Percentiles rank a stretch among this genome's conserved stretches.
Conservation (phyloP, 768 basidiomycete species). For the Cyclocybe aegerita region DNA sequence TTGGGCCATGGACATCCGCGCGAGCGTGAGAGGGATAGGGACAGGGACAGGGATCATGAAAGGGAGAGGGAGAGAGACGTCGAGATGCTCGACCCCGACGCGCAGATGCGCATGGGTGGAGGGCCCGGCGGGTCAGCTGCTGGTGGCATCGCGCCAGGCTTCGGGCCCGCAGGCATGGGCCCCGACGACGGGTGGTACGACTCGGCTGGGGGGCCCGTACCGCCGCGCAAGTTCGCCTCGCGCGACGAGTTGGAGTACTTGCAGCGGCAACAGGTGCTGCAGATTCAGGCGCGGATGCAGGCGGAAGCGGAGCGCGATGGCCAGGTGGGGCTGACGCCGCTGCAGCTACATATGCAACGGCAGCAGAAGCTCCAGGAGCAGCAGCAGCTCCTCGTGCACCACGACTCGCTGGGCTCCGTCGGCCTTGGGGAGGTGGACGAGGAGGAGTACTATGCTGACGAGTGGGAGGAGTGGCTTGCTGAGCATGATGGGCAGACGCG, state of each 20-base stretch:
- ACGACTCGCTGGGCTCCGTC: background rate
- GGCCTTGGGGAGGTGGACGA: background rate
- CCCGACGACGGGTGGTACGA: no score
- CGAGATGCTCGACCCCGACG: conserved; percentile 1
- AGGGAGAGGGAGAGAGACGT: conserved; percentile 1
- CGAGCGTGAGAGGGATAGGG: conserved; percentile 10
- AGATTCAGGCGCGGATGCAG: background rate
- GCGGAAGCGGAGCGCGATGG: background rate
- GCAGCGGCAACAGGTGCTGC: conserved; percentile 9
- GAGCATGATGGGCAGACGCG: conserved; percentile 25
- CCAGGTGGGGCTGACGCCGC: background rate
- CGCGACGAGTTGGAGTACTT: background rate
- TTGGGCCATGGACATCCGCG: conserved; percentile 1
- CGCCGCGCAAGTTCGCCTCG: no score
- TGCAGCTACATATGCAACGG: conserved; percentile 5
- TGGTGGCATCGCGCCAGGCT: no score
- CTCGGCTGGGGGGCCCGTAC: no score
- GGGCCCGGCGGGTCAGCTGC: background rate
- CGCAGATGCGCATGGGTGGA: background rate
- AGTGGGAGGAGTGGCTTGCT: conserved; percentile 16
- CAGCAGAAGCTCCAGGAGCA: conserved; percentile 1
- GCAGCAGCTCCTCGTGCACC: background rate
- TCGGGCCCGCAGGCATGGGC: no score
- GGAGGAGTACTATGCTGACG: conserved; percentile 11
- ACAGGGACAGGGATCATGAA: conserved; percentile 10